A percentile compares a stretch with the other conserved stretches of the same genome.
These are phyloP conservation scores for Rhodotorula sp. DNA, from an alignment of 1,284 basidiomycete genomes.

Conservation along the genomic window DNA sequence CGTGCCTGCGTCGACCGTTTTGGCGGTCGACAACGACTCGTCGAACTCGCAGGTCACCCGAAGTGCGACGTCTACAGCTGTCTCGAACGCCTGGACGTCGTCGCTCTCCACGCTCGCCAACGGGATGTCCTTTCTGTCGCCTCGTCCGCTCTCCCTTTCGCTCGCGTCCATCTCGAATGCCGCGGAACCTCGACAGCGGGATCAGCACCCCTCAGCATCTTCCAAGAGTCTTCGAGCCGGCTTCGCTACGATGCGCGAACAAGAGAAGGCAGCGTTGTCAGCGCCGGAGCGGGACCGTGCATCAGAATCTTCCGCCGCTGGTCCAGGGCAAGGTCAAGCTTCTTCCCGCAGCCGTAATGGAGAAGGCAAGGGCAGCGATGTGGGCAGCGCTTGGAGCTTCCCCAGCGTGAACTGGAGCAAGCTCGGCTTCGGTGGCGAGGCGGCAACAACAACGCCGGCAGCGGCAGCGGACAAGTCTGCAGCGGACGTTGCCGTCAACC, in stretches of 20 bases:
- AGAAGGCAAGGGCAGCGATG: neutral
- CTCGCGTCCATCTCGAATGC: neutral
- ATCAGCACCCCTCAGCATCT: too few species aligned
- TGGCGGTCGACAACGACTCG: neutral
- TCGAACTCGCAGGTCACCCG: too few species aligned
- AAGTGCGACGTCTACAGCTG: neutral
- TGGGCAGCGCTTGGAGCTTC: constrained; percentile 7
- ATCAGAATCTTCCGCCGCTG: too few species aligned
- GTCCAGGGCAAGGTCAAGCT: too few species aligned
- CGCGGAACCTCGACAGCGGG: too few species aligned
- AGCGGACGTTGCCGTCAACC: neutral
- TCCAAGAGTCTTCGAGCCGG: neutral
- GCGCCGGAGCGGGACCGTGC: too few species aligned
- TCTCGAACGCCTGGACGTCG: neutral
- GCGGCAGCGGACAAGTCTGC: neutral
- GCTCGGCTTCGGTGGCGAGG: neutral
- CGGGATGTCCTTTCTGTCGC: constrained; percentile 7
- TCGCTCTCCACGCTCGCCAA: constrained; percentile 6
- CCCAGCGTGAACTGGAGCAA: constrained; percentile 7
- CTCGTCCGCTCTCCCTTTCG: constrained; percentile 2
- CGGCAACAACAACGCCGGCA: neutral
- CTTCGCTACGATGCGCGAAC: constrained; percentile 6
- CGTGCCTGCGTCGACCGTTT: neutral
- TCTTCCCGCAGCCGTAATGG: too few species aligned
- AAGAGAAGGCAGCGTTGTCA: constrained; percentile 1